Evolutionary conservation across 2,329 filamentous ascomycete species (phyloP), one percentile per base, ranked within the genome.

Genomic region (Boeremia exigua): DNA sequence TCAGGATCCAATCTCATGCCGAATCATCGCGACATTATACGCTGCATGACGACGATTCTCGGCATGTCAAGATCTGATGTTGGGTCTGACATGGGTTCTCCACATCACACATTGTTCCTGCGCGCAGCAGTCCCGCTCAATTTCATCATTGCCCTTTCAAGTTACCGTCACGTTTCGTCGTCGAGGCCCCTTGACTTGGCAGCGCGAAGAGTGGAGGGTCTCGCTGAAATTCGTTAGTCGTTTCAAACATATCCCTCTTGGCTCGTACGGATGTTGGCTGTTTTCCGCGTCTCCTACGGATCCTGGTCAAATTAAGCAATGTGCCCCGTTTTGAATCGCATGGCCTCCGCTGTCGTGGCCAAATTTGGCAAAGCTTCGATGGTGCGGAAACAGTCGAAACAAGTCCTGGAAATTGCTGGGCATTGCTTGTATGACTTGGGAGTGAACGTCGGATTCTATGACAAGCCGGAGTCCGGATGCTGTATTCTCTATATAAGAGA

Each of bases 171-270:
- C 59, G 58, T 65, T 66, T 66, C 59, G 52, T 59, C 45, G 36
- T 49, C 39, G 39, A 29, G 28, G 46, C 49, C 54, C 48, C 46
- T 46, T 60, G 44, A 46, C 56, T 59, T 52, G 51, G 54, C 43
- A 50, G 48, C 52, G 58, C 50, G 64, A 62, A 61, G 57, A 60
- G 49, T 56, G 47, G 47, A 46, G 36, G 11, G 10, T 48, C 6
- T 28, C 32, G 43, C 39, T 47, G 27, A 17, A 49, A 48, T 29
- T 23, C 51, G 56, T 48, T 65, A 61, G 56, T 45, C 9, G 60
- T 61, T 60, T 62, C 60, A 60, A 63, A 60, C 48, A 55, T 53
- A 57, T 58, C 57, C 48, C 52, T 56, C 29, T 45, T 42, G 54
- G 49, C 37, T 48, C 33, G 42, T 34, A 46, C 61, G 55, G 36